phyloP scores from a whole-genome alignment of 768 basidiomycete species.

The Leucocoprinus leucothites region DNA sequence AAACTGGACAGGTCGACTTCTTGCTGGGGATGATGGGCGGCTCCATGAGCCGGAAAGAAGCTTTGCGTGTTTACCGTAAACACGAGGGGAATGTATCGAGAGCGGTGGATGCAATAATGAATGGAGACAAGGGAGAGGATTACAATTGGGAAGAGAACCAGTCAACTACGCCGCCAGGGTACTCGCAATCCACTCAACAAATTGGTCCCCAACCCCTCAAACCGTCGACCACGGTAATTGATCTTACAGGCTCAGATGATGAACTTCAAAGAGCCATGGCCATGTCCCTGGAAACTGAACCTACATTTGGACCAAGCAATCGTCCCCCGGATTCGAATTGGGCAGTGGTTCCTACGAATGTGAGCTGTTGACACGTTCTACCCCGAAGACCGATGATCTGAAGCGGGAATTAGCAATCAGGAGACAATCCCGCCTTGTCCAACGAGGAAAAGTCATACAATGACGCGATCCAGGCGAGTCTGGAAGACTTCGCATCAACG shows the following conservation, averaged over 20 bases:
- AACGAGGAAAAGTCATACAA: slow-evolving; percentile 63
- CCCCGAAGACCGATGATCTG: slow-evolving; percentile 9
- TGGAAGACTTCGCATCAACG: slow-evolving; percentile 46
- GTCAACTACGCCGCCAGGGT: slow-evolving; percentile 16
- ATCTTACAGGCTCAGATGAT: slow-evolving; percentile 43
- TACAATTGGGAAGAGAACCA: slow-evolving; percentile 13
- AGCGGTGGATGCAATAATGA: slow-evolving; percentile 51
- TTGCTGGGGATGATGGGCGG: slow-evolving; percentile 17
- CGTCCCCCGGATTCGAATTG: slow-evolving; percentile 63
- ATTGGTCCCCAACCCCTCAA: slow-evolving; percentile 19
- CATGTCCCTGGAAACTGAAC: slow-evolving; percentile 30
- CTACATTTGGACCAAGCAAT: slow-evolving; percentile 56
- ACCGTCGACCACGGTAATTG: slow-evolving; percentile 41
- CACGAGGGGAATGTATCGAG: slow-evolving; percentile 56
- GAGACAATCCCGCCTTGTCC: slow-evolving; percentile 27
- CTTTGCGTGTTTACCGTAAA: slow-evolving; percentile 55
- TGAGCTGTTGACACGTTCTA: slow-evolving; percentile 24
- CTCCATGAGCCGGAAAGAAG: slow-evolving; percentile 40
- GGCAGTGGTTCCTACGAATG: slow-evolving; percentile 70
- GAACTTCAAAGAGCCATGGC: slow-evolving; percentile 22
- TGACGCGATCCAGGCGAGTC: slow-evolving; percentile 70
- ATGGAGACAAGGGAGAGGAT: slow-evolving; percentile 46
- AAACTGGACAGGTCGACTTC: slow-evolving; percentile 7
- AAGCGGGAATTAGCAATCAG: slow-evolving; percentile 26
- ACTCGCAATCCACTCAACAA: slow-evolving; percentile 19